Evolutionary conservation across 352 stramenopile genomes (phyloP), one percentile per base, ranked within the genome.

Genomic region (Globisporangium acanthophoron): DNA sequence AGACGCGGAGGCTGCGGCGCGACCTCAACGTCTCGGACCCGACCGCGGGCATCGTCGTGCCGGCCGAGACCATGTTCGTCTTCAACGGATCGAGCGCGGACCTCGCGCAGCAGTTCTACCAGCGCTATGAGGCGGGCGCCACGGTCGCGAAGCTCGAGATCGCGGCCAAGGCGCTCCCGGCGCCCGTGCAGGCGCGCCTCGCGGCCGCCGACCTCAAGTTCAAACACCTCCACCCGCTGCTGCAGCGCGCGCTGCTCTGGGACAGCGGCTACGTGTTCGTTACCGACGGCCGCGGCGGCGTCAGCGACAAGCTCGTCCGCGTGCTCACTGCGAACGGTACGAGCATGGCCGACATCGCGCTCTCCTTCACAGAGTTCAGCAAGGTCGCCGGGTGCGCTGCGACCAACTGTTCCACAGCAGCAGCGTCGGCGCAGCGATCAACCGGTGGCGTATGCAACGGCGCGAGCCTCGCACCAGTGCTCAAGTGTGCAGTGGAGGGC

Each of bases 231-330:
- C 58, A 63, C 43, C 31, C 56, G 21, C 61, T 75, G 44, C 59
- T 78, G 16, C 73, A 79, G 53, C 70, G 67, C n/a, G 64, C 73
- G 33, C 45, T 78, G 1, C 27, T 78, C 3, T 78, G 73, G 73
- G 70, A 78, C 61, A 67, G 62, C 11, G 73, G 73, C 16, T 81
- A 69, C 52, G 62, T 65, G 27, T 39, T 71, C 3, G 44, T 55
- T 12, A 3, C 18, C 24, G 12, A 12, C n/a, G n/a, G 4, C 1
- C 7, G 7, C 20, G 41, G 20, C 20, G 6, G 43, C 31, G 6
- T 3, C 21, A 40, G 16, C 5, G 35, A 44, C 9, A 52, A 65
- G 41, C 61, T 74, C 24, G 39, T 66, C 18, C 62, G 46, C 4
- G 52, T 73, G n/a, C 71, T 66, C 59, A 76, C 69, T 18, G 29